Base-by-base conservation (phyloP, 371 early-diverging fungal genomes). In the Rhizopus stolonifer region DNA sequence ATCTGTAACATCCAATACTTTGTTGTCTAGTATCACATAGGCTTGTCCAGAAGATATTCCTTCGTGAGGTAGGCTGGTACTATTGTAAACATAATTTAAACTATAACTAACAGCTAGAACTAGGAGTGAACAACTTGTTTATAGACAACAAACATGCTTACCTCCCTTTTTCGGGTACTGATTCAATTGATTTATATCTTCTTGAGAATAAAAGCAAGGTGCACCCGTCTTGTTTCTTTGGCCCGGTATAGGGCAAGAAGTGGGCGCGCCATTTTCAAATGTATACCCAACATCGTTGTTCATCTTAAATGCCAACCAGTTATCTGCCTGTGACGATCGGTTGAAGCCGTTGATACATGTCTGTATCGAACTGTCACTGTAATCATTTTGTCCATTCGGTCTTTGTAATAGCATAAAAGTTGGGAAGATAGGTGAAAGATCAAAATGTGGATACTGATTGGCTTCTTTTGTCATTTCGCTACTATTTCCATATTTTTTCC, bases 371-470 rank as follows among this genome's bases (percentile, higher is more conserved):
- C 39, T 50, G 39, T 73, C 55, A 14, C 36, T 21, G 44, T 78
- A 67, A 19, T 50, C 36, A 8, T 4, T 23, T 14, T 46, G 51
- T 31, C 44, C 46, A 2, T 0, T 23, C 4, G 53, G 49, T 36
- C 75, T 56, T 18, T 59, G 39, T n/a, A 78, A 52, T 5, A 53
- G 38, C 61, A 70, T 72, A 36, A 72, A 78, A 4, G 23, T 49
- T 4, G 79, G 79, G 39, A 78, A 78, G 52, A 72, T 66, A 46
- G 72, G 60, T 6, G 79, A 78, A 1, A 74, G 56, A 31, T 78
- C 79, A n/a, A 56, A 44, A 18, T 67, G 68, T 11, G 65, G 57
- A 52, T 78, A 71, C 26, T 38, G 43, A 17, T 54, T 64, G 2
- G 74, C 70, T 26, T 58, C 52, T 8, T 47, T 15, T 8, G 73